Evolutionary conservation across 163 green algal genomes (phyloP), one percentile per base, ranked within the genome.

Genomic region (Smithsoniella earleae): DNA sequence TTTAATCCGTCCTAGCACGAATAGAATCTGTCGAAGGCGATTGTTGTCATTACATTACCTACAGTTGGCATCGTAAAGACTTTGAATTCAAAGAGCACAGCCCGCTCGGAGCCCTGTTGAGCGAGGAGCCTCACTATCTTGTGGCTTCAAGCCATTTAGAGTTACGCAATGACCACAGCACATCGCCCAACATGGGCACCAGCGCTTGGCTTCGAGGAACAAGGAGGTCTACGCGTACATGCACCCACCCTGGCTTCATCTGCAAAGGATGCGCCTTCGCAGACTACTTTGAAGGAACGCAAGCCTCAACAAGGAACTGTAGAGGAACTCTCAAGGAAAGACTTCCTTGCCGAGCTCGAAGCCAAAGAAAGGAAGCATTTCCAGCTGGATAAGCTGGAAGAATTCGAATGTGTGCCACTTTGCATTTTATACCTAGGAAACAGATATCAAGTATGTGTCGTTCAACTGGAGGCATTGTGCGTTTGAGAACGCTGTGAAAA

Each of bases 111-210:
- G n/a, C n/a, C n/a, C n/a, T n/a, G n/a, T n/a, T n/a, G n/a, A n/a
- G n/a, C n/a, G n/a, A n/a, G n/a, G n/a, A n/a, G n/a, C n/a, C n/a
- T n/a, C n/a, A n/a, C n/a, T n/a, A n/a, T n/a, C n/a, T n/a, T n/a
- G n/a, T n/a, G n/a, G n/a, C n/a, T n/a, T n/a, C n/a, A n/a, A n/a
- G n/a, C n/a, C n/a, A n/a, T n/a, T n/a, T n/a, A n/a, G n/a, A n/a
- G n/a, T n/a, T n/a, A n/a, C n/a, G n/a, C n/a, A n/a, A n/a, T 96
- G 90, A 94, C 89, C 2, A 96, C 90, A 36, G 89, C 90, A 10
- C 90, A 96, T 72, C 79, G 90, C 4, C 90, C 90, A 13, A 96
- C 90, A 55, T 95, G 90, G 88, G 87, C 86, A 0, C 84, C 89
- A 5, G 90, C 90, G 30, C 74, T 75, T 66, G 89, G 90, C 66